Conservation (phyloP, 176 grass and related monocot genomes). For the Secale cereale region DNA sequence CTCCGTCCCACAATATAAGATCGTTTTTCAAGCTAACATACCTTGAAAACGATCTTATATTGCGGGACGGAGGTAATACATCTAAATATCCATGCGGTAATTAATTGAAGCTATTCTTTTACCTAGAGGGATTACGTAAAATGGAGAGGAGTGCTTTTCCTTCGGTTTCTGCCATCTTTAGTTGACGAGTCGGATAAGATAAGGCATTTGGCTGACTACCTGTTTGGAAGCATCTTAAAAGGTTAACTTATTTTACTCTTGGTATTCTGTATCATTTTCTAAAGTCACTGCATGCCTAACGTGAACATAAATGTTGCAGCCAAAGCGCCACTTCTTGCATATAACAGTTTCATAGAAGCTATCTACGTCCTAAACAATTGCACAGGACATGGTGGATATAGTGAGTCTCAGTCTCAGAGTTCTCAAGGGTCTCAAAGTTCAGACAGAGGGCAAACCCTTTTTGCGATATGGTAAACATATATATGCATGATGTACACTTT, state of each 20-base stretch:
- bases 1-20: no score
- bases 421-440: constrained; percentile 25
- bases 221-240: constrained; percentile 93
- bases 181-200: constrained; percentile 94
- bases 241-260: constrained; percentile 34
- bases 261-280: constrained; percentile 2
- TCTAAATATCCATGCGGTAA: neutral
- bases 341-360: constrained; percentile 99
- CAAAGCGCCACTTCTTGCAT: constrained; percentile 96
- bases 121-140: constrained; percentile 94
- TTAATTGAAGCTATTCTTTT: constrained; percentile 41
- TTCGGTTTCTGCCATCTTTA: constrained; percentile 79
- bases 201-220: constrained; percentile 75
- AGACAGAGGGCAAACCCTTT: constrained; percentile 48
- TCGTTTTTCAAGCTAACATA: no score
- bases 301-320: constrained; percentile 50
- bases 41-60: no score
- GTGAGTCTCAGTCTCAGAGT: constrained; percentile 31
- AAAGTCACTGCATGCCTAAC: constrained; percentile 8
- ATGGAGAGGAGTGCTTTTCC: constrained; percentile 87
- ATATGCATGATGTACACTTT: neutral
- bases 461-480: constrained; percentile 61
- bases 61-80: no score
- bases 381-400: constrained; percentile 45
- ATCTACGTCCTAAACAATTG: constrained; percentile 83